phyloP scores from a whole-genome alignment of 345 rosid species.

The Erysimum cheiranthoides region DNA sequence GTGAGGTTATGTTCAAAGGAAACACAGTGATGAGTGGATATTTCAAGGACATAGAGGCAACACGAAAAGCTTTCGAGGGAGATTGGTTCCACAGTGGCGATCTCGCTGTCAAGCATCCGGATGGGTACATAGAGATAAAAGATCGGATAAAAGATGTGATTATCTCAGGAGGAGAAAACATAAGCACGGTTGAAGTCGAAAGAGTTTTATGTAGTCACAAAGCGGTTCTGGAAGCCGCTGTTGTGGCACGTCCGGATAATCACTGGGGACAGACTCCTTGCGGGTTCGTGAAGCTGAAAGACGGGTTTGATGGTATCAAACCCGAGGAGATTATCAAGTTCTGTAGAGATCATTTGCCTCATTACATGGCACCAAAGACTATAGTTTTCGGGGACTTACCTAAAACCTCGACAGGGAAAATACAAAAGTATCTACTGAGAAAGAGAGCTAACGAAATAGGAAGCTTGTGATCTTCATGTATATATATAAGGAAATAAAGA shows the following conservation, averaged over 20 bases:
- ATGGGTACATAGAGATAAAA: conserved; percentile 76
- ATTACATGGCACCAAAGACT: conserved; percentile 78
- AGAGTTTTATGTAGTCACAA: conserved; percentile 64
- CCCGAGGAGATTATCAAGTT: conserved; percentile 61
- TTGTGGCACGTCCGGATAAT: conserved; percentile 74
- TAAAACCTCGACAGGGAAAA: conserved; percentile 78
- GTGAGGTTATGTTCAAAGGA: conserved; percentile 78
- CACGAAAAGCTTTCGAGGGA: conserved; percentile 60
- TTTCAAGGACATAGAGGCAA: conserved; percentile 62
- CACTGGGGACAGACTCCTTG: conserved; percentile 92
- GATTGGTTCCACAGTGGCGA: conserved; percentile 89
- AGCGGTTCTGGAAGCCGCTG: conserved; percentile 76
- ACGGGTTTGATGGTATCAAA: conserved; percentile 44
- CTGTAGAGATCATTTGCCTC: conserved; percentile 69
- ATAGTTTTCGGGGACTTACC: conserved; percentile 73
- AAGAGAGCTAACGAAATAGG: conserved; percentile 66
- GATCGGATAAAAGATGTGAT: conserved; percentile 77
- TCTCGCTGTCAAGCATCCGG: conserved; percentile 71
- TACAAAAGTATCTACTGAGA: conserved; percentile 66
- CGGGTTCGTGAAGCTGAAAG: conserved; percentile 77
- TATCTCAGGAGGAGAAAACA: conserved; percentile 85
- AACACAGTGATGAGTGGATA: conserved; percentile 88
- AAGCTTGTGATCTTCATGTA: conserved; percentile 39
- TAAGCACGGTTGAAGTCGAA: conserved; percentile 72
- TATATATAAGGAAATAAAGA: conserved; percentile 21